A percentile compares a stretch with the other conserved stretches of the same genome.
These are phyloP conservation scores for Pseudogymnoascus sp. DNA, from an alignment of 2,329 filamentous ascomycete species.

Conservation along the genomic window DNA sequence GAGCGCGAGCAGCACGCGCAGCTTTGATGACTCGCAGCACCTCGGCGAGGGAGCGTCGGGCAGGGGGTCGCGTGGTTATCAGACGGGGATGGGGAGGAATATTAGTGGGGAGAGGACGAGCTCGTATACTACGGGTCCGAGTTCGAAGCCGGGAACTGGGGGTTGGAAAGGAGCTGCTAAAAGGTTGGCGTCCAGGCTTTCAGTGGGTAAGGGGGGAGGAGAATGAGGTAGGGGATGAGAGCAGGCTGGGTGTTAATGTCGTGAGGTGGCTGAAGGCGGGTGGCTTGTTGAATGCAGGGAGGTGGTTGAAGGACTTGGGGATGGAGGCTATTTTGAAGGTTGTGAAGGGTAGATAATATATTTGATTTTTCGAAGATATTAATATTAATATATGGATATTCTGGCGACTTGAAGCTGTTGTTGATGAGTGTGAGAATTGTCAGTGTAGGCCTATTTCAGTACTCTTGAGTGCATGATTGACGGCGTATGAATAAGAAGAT, in stretches of 20 bases:
- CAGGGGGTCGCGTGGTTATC: not conserved
- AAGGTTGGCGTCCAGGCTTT: not conserved
- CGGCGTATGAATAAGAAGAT: no score
- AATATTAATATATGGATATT: not conserved
- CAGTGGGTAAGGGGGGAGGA: not conserved
- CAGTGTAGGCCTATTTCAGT: not conserved
- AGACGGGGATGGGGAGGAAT: constrained; percentile 1
- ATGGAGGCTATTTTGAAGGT: not conserved
- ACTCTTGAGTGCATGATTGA: not conserved
- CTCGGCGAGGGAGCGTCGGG: not conserved
- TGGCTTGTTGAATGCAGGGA: not conserved
- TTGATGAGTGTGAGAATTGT: not conserved
- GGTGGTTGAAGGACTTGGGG: not conserved
- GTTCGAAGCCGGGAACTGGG: not conserved
- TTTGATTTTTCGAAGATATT: not conserved
- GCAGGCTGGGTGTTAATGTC: not conserved
- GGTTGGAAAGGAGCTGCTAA: not conserved
- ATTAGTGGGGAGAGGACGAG: not conserved
- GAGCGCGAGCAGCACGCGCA: not conserved
- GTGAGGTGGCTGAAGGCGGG: not conserved
- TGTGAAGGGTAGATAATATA: not conserved
- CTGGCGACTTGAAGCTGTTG: not conserved
- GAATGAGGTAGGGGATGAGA: not conserved
- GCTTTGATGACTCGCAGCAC: not conserved
- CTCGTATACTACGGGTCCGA: not conserved